A percentile compares a stretch with the other conserved stretches of the same genome.
phyloP scores from a whole-genome alignment of 2,329 filamentous ascomycete genomes.

The Fusarium longipes region DNA sequence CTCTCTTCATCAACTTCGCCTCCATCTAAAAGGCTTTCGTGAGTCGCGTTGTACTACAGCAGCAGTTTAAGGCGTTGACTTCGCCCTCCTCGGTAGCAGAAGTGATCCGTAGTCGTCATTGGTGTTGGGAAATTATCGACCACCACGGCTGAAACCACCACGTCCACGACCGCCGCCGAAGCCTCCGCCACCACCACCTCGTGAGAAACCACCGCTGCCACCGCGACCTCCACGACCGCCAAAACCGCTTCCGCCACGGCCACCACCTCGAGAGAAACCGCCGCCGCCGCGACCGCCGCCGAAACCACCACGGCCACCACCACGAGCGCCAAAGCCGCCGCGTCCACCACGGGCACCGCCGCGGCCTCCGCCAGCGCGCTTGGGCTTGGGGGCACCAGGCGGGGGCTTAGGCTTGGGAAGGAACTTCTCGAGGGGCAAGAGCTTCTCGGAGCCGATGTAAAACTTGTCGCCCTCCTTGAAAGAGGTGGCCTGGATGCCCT shows the following conservation, averaged over 20 bases:
- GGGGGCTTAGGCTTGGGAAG: conserved; percentile 89
- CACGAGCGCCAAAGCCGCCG: conserved; percentile 49
- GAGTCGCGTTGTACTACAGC: conserved; percentile 29
- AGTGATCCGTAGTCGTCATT: conserved; percentile 13
- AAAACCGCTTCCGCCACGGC: conserved; percentile 36
- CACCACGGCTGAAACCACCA: conserved; percentile 48
- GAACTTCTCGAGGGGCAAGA: conserved; percentile 95
- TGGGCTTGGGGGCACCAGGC: conserved; percentile 70
- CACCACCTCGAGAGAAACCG: conserved; percentile 46
- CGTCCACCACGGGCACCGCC: conserved; percentile 54
- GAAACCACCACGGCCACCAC: conserved; percentile 53
- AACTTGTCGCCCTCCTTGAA: conserved; percentile 99
- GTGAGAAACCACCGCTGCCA: conserved; percentile 41
- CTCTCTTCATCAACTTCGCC: neutral
- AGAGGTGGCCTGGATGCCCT: conserved; percentile 92
- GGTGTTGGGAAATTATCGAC: conserved; percentile 30
- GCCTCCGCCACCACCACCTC: conserved; percentile 45
- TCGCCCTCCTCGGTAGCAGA: conserved; percentile 10
- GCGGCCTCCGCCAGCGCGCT: conserved; percentile 68
- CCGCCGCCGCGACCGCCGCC: conserved; percentile 48
- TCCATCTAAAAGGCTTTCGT: conserved; percentile 26
- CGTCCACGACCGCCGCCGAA: conserved; percentile 46
- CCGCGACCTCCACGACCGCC: conserved; percentile 39
- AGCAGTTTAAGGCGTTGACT: conserved; percentile 22
- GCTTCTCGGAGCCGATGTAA: conserved; percentile 94